Evolutionary conservation across 1,284 basidiomycete species (phyloP), one percentile per base, ranked within the genome.

Genomic region (Naganishia sp.): DNA sequence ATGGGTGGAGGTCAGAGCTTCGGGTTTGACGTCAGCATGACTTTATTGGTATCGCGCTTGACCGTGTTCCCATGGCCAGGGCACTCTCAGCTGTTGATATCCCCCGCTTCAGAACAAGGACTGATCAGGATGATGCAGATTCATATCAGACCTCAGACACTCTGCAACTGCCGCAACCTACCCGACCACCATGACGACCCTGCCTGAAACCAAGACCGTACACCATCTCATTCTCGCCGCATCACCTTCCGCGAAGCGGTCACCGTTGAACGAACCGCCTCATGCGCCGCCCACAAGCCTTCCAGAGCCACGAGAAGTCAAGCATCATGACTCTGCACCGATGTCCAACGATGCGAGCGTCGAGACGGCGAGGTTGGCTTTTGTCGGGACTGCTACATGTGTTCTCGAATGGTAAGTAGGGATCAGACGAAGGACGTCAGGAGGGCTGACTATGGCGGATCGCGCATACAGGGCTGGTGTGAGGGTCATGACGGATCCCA

Each of bases 401-500:
- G 48, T 68, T 18, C 54, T 68, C 28, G 66, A 64, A 64, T 68
- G 66, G 66, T 64, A 16, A 64, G 66, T 64, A 9, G 13, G 18
- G 15, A 18, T 2, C 7, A 10, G 36, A 10, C 2, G 36, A 39
- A 13, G 4, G 23, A 16, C 3, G 23, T 3, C 5, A 23, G 21
- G 6, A 39, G 21, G 15, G 15, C 39, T 50, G 15, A 39, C 6
- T 7, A 13, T 39, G 6, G 36, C n/a, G 6, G 18, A 10, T 48
- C n/a, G 7, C 13, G 15, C 28, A 7, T 7, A 46, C 42, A 68
- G 68, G 68, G 59, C 60, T n/a, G 68, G 65, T 16, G 50, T 69
- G 10, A 60, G 68, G 31, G 67, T 69, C 33, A 65, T 69, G 68
- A 69, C 68, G 2, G 68, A 66, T 60, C 57, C 64, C 18, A 64